These are phyloP conservation scores for Arthrobotrys conoides DNA, from an alignment of 2,329 filamentous ascomycete genomes.

Conservation along the genomic window DNA sequence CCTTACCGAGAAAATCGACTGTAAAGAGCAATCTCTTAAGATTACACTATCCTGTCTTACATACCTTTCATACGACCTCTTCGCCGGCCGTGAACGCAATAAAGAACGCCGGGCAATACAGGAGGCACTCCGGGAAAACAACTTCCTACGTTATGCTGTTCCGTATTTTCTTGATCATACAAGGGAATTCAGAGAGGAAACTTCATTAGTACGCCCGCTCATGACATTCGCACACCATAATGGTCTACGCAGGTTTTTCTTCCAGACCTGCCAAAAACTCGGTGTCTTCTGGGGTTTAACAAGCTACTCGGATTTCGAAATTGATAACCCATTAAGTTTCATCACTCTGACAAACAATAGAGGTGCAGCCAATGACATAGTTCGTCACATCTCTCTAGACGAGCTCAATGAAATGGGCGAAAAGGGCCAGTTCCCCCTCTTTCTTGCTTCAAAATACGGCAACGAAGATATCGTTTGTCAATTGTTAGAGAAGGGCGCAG, in stretches of 20 bases:
- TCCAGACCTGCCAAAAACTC: not conserved
- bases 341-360: constrained; percentile 1
- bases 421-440: not conserved
- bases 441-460: not conserved
- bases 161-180: not conserved
- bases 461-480: not conserved
- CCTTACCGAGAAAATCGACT: constrained; percentile 5
- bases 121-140: not conserved
- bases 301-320: constrained; percentile 4
- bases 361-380: not conserved
- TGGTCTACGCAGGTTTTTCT: constrained; percentile 3
- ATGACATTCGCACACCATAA: constrained; percentile 1
- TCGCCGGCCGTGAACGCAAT: constrained; percentile 1
- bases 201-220: not conserved
- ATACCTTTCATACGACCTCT: constrained; percentile 10
- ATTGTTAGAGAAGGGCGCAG: not conserved
- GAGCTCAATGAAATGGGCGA: constrained; percentile 1
- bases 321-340: constrained; percentile 1
- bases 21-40: constrained; percentile 4
- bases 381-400: not conserved
- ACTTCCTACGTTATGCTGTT: not conserved
- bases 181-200: not conserved
- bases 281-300: constrained; percentile 2
- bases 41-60: constrained; percentile 1
- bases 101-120: not conserved